Evolutionary conservation across 1,139 yeast genomes (phyloP), one percentile per base, ranked within the genome.

Genomic region (Zygoascus sp.): DNA sequence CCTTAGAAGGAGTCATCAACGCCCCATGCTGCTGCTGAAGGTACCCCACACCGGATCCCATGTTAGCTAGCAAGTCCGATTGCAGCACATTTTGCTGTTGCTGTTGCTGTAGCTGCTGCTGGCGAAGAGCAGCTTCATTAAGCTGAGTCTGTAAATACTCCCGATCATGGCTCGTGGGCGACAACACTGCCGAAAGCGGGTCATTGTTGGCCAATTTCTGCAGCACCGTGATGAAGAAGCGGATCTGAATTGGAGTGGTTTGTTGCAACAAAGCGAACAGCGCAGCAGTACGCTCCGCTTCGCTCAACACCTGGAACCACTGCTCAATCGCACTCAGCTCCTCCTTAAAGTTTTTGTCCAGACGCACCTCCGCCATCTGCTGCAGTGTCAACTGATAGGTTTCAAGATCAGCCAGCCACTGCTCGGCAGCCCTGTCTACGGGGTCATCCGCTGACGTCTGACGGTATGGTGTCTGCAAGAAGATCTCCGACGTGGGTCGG

Each of bases 281-380:
- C 7, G 72, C 65, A n/a, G 70, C 70, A 13, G 70, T 66, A 25
- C 69, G 58, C 50, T 68, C 72, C 6, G 66, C 66, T 27, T 60
- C 68, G 25, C 60, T 52, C 35, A 68, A 54, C 13, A 65, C 65
- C 16, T 62, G 59, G 49, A 68, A 67, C 72, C 72, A 67, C 45
- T 64, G 61, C 53, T 67, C 70, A 44, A 67, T 61, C 16, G 66
- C 61, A 37, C 48, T 43, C 16, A 57, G 50, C 42, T 57, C 60
- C 25, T 57, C 59, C 39, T 55, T 57, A 47, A 57, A 58, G 47
- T 54, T 53, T 45, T 52, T 53, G 45, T 61, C 65, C 44, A 62
- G 51, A 19, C 62, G 51, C 19, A 63, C 67, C 11, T 65, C 56
- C 10, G 69, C 66, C 66, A 65, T 65, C 44, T 64, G 64, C 38